Base-by-base conservation (phyloP, 2,329 filamentous ascomycete genomes). In the Aspergillus hiratsukae region DNA sequence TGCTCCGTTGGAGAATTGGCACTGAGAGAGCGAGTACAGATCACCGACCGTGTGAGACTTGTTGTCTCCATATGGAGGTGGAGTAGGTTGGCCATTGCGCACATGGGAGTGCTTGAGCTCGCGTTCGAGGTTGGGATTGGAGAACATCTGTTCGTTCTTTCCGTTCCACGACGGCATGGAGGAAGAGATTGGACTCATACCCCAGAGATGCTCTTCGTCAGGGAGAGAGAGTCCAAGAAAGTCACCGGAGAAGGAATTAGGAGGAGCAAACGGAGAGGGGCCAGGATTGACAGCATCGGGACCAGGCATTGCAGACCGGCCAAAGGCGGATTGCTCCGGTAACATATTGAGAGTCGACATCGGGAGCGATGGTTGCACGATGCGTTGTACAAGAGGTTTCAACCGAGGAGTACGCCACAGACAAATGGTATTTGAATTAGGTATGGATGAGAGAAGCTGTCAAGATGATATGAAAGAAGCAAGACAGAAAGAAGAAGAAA, bases 1-100 rank as follows among this genome's bases (percentile, higher is more conserved):
- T 5, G 51, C 6, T 28, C 53, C 51, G 23, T 50, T 56, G 3
- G 49, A 25, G 31, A 52, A 40, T 10, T 58, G 55, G 52, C 50
- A 56, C 25, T 58, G 58, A 7, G 54, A 48, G 37, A 58, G 35
- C 5, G 48, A 45, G n/a, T 53, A 53, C 4, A 56, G 17, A 25
- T 45, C 54, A 5, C 48, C 51, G 1, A 53, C 45, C 3, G 53
- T 4, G 35, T 50, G 41, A 3, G 48, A 14, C 43, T 46, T 61
- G 37, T 63, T 58, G 21, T 74, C 72, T 8, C 69, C 66, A 25
- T 66, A 70, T 5, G 68, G 69, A 0, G 72, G 72, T 3, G 72
- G 72, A 2, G 72, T 74, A 8, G 71, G 70, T 35, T 74, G 72
- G 19, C 72, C 72, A 53, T 74, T 72, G 43, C 69, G 67, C n/a